Conservation (phyloP, 805 yeast species). For the Kurtzmaniella cleridarum region DNA sequence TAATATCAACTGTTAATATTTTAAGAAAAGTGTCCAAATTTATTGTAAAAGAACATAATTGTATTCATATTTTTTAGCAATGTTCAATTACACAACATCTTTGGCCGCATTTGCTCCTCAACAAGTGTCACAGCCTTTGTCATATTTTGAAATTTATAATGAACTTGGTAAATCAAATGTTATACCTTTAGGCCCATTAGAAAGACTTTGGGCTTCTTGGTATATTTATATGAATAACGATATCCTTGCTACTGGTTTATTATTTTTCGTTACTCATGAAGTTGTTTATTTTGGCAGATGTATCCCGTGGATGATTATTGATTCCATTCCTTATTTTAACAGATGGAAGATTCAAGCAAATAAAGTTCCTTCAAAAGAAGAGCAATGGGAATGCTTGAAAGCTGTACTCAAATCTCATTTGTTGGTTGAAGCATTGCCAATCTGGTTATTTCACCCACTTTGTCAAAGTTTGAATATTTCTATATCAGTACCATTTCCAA, state of each 20-base stretch:
- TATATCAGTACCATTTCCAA: constrained; percentile 82
- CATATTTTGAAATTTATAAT: constrained; percentile 3
- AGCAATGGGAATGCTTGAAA: constrained; percentile 91
- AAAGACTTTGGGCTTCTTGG: constrained; percentile 84
- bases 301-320: constrained; percentile 88
- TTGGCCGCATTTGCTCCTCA: constrained; percentile 1
- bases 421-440: constrained; percentile 91
- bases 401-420: constrained; percentile 82
- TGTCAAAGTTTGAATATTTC: constrained; percentile 77
- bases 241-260: constrained; percentile 82
- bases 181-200: constrained; percentile 42
- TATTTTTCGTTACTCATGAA: constrained; percentile 82
- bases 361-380: constrained; percentile 70
- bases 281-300: constrained; percentile 86
- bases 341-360: constrained; percentile 86
- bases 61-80: too few relatives aligned
- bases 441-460: constrained; percentile 94
- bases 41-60: not conserved
- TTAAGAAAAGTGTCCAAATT: not conserved
- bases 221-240: constrained; percentile 84
- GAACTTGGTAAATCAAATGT: constrained; percentile 7
- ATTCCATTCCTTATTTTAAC: constrained; percentile 77
- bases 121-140: not conserved
- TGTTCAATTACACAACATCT: constrained; percentile 2
- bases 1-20: too few relatives aligned